Conservation (phyloP, 192 early-diverging fungal genomes). For the Physocladia obscura region DNA sequence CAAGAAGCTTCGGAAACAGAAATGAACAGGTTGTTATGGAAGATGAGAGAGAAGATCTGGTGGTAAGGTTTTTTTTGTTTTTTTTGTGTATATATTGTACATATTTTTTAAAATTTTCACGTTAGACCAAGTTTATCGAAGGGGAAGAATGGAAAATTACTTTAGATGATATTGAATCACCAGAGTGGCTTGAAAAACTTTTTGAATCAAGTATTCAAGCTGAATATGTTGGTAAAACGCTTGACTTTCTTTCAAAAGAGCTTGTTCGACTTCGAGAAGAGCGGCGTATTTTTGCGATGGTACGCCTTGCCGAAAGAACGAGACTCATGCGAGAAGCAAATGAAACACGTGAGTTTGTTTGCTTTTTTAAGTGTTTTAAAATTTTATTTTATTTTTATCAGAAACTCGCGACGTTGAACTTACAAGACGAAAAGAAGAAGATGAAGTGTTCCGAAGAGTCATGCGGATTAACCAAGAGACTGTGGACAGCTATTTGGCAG, state of each 20-base stretch:
- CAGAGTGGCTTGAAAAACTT: conserved; percentile 28
- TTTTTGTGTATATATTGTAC: no score
- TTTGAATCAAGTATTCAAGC: conserved; percentile 46
- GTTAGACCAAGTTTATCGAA: conserved; percentile 12
- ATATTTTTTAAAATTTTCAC: no score
- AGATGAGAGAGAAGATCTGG: no score
- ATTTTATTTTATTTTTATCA: neutral
- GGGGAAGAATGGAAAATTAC: conserved; percentile 18
- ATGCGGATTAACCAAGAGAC: conserved; percentile 59
- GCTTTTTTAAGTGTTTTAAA: neutral
- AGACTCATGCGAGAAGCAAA: conserved; percentile 59
- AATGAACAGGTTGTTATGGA: no score
- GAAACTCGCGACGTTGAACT: conserved; percentile 52
- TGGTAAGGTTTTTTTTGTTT: no score
- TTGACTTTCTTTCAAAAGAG: conserved; percentile 60
- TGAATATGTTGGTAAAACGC: conserved; percentile 49
- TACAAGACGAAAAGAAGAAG: conserved; percentile 43
- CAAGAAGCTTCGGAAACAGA: no score
- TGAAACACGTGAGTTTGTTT: conserved; percentile 47
- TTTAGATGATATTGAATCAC: conserved; percentile 16
- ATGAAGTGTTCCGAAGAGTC: conserved; percentile 57
- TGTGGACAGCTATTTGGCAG: conserved; percentile 59
- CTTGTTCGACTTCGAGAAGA: conserved; percentile 54
- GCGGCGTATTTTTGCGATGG: conserved; percentile 51
- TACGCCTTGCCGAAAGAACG: conserved; percentile 59